Conservation (phyloP, 2,329 filamentous ascomycete species). For the Colletotrichum truncatum region DNA sequence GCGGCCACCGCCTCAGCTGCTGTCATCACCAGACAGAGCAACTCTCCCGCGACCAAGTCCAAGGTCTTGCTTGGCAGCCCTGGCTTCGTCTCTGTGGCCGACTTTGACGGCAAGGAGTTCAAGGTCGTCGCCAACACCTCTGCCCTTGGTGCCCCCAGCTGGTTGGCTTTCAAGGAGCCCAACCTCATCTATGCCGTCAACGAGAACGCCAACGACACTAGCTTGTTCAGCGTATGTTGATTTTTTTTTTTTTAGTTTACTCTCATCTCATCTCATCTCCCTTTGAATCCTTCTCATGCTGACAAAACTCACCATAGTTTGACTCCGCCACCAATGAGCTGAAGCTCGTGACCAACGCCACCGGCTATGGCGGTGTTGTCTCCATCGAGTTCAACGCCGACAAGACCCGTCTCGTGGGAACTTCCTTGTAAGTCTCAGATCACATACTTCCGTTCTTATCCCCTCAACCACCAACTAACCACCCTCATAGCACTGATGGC, state of each 20-base stretch:
- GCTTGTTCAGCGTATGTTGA: conserved; percentile 43
- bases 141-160: conserved; percentile 48
- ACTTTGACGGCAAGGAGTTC: conserved; percentile 52
- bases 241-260: too few species aligned
- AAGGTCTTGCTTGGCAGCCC: conserved; percentile 53
- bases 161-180: conserved; percentile 52
- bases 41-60: not conserved
- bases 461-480: not conserved
- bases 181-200: conserved; percentile 56
- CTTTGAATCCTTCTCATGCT: not conserved
- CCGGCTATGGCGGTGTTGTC: conserved; percentile 54
- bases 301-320: conserved; percentile 34
- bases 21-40: conserved; percentile 15
- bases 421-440: conserved; percentile 42
- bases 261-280: not conserved
- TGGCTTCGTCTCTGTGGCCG: conserved; percentile 49
- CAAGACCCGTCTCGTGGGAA: conserved; percentile 53
- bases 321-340: conserved; percentile 43
- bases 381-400: conserved; percentile 56
- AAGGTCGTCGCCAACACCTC: conserved; percentile 45
- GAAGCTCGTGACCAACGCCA: conserved; percentile 36
- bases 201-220: conserved; percentile 52
- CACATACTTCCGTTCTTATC: too few species aligned
- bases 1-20: conserved; percentile 24
- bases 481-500: conserved; percentile 39